Percentiles rank a stretch among this genome's conserved stretches.
Evolutionary conservation across 1,284 basidiomycete species (phyloP).

Genomic region (Boletus sp.): DNA sequence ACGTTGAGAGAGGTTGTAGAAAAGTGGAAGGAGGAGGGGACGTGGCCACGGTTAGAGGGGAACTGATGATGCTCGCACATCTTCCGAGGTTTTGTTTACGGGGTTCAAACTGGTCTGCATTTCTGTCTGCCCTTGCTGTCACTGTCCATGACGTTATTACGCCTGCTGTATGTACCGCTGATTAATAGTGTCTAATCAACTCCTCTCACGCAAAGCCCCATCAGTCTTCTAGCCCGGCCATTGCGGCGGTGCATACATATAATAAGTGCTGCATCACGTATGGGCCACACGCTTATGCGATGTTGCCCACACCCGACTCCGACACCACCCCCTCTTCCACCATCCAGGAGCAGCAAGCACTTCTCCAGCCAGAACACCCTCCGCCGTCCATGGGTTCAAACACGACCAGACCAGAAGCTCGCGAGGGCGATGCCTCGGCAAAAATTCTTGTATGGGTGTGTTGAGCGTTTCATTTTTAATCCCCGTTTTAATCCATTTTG

Average conservation of each 20-base stretch:
- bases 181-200: constrained; percentile 27
- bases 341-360: constrained; percentile 20
- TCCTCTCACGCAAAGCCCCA: too few species aligned
- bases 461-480: neutral
- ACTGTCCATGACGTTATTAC: constrained; percentile 3
- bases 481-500: neutral
- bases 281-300: neutral
- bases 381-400: constrained; percentile 21
- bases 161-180: constrained; percentile 24
- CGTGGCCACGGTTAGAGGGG: constrained; percentile 57
- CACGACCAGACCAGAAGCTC: constrained; percentile 20
- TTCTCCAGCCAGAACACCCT: constrained; percentile 12
- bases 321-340: neutral
- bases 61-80: constrained; percentile 11
- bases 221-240: too few species aligned
- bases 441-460: constrained; percentile 20
- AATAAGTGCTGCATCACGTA: too few species aligned
- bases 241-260: too few species aligned
- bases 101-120: constrained; percentile 18
- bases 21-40: constrained; percentile 73
- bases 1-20: constrained; percentile 70
- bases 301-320: constrained; percentile 1
- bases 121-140: constrained; percentile 11
- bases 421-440: constrained; percentile 24
- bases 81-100: constrained; percentile 14